Base-by-base conservation (phyloP, 805 yeast species). In the Naumovozyma baii region DNA sequence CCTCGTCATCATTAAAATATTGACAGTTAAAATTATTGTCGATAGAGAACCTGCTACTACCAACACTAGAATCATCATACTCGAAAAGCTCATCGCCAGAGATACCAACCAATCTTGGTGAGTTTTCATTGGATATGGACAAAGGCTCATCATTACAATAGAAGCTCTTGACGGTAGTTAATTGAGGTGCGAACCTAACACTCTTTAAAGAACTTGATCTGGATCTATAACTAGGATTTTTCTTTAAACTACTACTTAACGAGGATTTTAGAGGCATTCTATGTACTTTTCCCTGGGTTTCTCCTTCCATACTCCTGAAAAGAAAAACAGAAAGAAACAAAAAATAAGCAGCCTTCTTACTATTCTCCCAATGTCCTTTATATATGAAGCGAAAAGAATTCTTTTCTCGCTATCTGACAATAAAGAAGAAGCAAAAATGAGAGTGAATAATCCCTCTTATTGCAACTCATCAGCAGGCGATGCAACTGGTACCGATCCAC, bases 101-200 rank as follows among this genome's bases (percentile, higher is more conserved):
- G 10, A 22, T 10, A 22, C 26, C 10, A 7, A 22, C 26, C 26
- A 46, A 33, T 15, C 46, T 47, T 13, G 61, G 61, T 1, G 82
- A 70, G 46, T 68, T 68, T 34, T 74, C 75, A 35, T 67, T 62
- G 1, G 82, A 76, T 17, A 80, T 81, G 2, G 81, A 71, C 12
- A 68, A 65, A 25, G 87, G 85, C 45, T 72, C 72, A 39, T 75
- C 80, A 25, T 62, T 57, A 31, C 77, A 78, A 48, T 75, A 73
- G 54, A 80, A 80, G 49, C 74, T 73, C 55, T 80, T 80, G 40
- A 80, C 72, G 32, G 76, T 76, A 38, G 76, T 78, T 44, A 80
- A 63, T 39, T 74, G 66, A 3, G 73, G 57, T 1, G 87, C 83
- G 57, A 80, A 80, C 39, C 84, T 64, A 28, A 80, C 87, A 5